Evolutionary conservation across 306 rosid species (phyloP).

Genomic region (Corylus avellana): DNA sequence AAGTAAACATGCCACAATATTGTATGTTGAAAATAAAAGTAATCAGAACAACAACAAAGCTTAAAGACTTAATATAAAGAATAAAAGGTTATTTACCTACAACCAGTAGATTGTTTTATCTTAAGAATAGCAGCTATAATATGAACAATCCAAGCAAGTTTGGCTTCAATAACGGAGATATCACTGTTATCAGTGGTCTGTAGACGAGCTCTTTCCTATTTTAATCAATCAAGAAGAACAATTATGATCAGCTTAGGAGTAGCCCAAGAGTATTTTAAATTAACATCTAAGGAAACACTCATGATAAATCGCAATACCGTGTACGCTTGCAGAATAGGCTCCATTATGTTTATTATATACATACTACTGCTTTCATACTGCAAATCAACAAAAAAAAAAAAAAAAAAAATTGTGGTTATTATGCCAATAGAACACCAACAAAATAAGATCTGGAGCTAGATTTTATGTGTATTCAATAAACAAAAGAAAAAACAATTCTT

Average conservation of each 20-base stretch:
- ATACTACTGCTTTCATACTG: conserved; percentile 96
- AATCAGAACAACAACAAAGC: not conserved
- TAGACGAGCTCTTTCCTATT: conserved; percentile 88
- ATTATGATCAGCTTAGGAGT: conserved; percentile 4
- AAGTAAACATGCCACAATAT: not conserved
- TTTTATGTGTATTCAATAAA: not conserved
- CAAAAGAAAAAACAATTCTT: not conserved
- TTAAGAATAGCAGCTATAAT: conserved; percentile 92
- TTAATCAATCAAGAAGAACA: conserved; percentile 33
- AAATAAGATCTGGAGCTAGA: not conserved
- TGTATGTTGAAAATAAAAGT: not conserved
- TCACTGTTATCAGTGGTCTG: conserved; percentile 75
- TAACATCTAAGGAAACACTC: conserved; percentile 6
- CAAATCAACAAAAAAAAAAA: conserved; percentile 35
- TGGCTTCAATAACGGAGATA: conserved; percentile 78
- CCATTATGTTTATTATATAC: conserved; percentile 83
- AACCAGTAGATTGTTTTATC: conserved; percentile 83
- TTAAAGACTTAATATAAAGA: not conserved
- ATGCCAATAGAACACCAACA: conserved; percentile 24
- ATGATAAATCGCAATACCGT: conserved; percentile 56
- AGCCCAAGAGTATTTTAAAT: not conserved
- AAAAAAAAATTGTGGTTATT: conserved; percentile 19
- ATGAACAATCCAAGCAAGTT: conserved; percentile 98
- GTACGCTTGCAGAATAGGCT: conserved; percentile 87
- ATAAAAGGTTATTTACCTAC: conserved; percentile 62